Conservation (phyloP, 306 rosid species). For the Myrica gale region DNA sequence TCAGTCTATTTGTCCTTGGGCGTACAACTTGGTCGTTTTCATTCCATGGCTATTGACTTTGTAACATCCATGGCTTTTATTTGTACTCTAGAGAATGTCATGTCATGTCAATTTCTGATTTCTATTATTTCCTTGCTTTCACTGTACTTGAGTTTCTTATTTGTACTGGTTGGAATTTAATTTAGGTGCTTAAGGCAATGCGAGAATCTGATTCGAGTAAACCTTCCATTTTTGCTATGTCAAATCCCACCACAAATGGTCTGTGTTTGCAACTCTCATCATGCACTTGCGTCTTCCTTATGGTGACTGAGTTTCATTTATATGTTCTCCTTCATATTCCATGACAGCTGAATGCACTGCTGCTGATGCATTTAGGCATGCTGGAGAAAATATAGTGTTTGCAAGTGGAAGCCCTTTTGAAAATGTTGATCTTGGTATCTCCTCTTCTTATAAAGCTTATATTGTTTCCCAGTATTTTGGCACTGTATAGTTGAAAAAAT, state of each 20-base stretch:
- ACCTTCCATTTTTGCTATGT: constrained; percentile 99
- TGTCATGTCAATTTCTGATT: background rate
- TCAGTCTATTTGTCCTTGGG: background rate
- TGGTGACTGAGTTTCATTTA: constrained; percentile 23
- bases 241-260: constrained; percentile 98
- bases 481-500: constrained; percentile 1
- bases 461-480: constrained; percentile 24
- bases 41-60: background rate
- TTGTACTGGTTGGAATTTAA: constrained; percentile 28
- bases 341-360: constrained; percentile 95
- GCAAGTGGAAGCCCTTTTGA: constrained; percentile 98
- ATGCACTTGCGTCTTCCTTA: constrained; percentile 29
- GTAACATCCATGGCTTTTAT: background rate
- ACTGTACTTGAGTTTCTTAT: constrained; percentile 17
- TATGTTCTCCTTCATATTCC: constrained; percentile 17
- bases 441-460: constrained; percentile 16
- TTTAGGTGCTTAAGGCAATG: constrained; percentile 94
- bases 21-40: background rate
- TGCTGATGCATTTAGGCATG: constrained; percentile 83
- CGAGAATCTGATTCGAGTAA: constrained; percentile 83
- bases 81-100: background rate
- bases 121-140: constrained; percentile 8
- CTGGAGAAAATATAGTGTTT: constrained; percentile 85
- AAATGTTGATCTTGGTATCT: constrained; percentile 77
- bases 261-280: constrained; percentile 46